Percentiles rank a stretch among this genome's conserved stretches.
phyloP scores from a whole-genome alignment of 2,329 filamentous ascomycete species.

The Hymenoscyphus repandus region DNA sequence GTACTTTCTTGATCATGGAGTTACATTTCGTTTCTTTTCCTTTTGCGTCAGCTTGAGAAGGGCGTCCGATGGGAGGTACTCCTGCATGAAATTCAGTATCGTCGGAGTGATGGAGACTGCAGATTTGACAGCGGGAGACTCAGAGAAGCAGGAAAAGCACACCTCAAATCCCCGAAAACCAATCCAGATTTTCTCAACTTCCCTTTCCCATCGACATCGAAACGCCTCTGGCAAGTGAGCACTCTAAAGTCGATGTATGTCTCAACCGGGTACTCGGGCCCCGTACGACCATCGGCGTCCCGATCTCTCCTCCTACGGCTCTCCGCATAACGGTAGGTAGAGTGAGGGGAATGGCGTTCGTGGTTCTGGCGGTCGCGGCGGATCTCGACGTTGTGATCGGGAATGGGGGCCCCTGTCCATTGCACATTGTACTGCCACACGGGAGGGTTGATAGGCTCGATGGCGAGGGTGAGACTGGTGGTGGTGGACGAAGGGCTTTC shows the following conservation, averaged over 20 bases:
- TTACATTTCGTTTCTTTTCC: too few relatives aligned
- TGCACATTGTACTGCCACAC: conserved; percentile 23
- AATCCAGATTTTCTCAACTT: too few relatives aligned
- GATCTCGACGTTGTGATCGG: background rate
- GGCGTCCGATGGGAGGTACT: too few relatives aligned
- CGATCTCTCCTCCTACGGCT: conserved; percentile 5
- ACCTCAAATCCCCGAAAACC: too few relatives aligned
- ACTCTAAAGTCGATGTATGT: background rate
- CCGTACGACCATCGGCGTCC: background rate
- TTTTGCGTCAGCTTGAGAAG: too few relatives aligned
- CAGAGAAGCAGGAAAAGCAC: too few relatives aligned
- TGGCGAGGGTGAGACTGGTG: background rate
- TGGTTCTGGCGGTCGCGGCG: background rate
- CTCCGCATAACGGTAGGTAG: background rate
- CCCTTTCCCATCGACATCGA: too few relatives aligned
- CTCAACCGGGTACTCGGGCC: conserved; percentile 8
- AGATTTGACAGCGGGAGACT: background rate
- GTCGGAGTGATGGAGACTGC: too few relatives aligned
- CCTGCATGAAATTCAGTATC: too few relatives aligned
- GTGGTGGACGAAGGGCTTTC: too few relatives aligned
- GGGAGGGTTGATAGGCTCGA: conserved; percentile 3
- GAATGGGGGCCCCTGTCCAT: conserved; percentile 16
- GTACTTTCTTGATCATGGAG: too few relatives aligned
- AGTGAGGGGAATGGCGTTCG: background rate
- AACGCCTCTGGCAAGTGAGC: background rate